phyloP scores from a whole-genome alignment of 1,284 basidiomycete species.

The Lentinula novae-zelandiae region DNA sequence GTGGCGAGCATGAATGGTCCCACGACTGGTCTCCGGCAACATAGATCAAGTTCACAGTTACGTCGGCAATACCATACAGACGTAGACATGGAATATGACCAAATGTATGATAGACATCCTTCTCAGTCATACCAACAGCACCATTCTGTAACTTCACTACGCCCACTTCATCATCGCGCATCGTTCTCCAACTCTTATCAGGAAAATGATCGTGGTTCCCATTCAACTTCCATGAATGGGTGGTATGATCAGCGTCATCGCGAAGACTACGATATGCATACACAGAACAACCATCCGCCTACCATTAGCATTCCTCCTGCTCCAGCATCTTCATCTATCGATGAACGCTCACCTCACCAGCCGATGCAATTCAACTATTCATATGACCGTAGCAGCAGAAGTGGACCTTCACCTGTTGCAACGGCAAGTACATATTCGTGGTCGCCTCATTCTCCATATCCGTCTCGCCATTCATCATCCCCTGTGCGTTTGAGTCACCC shows the following conservation, averaged over 20 bases:
- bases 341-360: constrained; percentile 1
- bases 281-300: constrained; percentile 8
- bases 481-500: constrained; percentile 13
- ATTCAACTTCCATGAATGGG: neutral
- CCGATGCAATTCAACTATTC: constrained; percentile 10
- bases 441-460: constrained; percentile 6
- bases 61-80: constrained; percentile 5
- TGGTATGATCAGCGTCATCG: constrained; percentile 5
- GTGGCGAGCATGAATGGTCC: neutral
- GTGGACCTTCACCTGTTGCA: constrained; percentile 1
- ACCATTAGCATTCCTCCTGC: constrained; percentile 9
- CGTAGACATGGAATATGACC: constrained; percentile 9
- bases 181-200: neutral
- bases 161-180: neutral
- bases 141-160: neutral
- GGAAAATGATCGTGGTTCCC: neutral
- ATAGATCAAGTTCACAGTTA: constrained; percentile 3
- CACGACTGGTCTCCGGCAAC: neutral
- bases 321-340: constrained; percentile 4
- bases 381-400: constrained; percentile 12
- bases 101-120: neutral
- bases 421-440: neutral
- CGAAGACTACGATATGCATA: constrained; percentile 5
- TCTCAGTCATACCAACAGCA: neutral
- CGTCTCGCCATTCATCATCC: constrained; percentile 8